Base-by-base conservation (phyloP, 495 filamentous ascomycete species). In the Aspergillus egyptiacus region DNA sequence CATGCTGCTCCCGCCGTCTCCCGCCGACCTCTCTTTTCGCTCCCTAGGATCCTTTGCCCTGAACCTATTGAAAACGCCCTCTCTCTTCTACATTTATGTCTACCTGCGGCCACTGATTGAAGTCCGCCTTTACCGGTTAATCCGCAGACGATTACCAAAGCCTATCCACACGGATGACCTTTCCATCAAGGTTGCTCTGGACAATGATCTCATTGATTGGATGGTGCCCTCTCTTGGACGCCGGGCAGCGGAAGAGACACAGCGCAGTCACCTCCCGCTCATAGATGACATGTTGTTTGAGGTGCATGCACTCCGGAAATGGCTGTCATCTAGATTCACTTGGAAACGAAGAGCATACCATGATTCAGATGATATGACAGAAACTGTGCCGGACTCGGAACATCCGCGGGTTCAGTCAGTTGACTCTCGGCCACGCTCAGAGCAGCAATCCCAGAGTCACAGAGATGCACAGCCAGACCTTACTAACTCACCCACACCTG, bases 201-300 rank as follows among this genome's bases (percentile, higher is more conserved):
- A 75, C 25, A 72, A 74, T 48, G 72, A 74, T 34, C 65, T 75
- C 13, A 61, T 74, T 31, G 71, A 73, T 42, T 74, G 71, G 71
- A 67, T 72, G 50, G 64, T 70, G 15, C 71, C 71, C 5, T 65
- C 61, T 3, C 58, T 71, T 15, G 71, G 69, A 1, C 71, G 70
- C n/a, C 60, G 66, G 31, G 58, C 67, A 6, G 64, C 66, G 33
- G 68, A 74, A 46, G 71, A 73, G 47, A 61, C 58, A 45, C 58
- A 58, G 10, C 69, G 71, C n/a, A 58, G 53, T 41, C 66, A 60
- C 28, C 58, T 74, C n/a, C 64, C 67, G 5, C 51, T 73, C 2
- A 35, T 64, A 8, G 57, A 73, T 34, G 70, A 73, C 50, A 54
- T 74, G 11, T 53, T 60, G 34, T 68, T 61, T 39, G 71, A 74